Evolutionary conservation across 2,329 filamentous ascomycete genomes (phyloP), one percentile per base, ranked within the genome.

Genomic region (Nemania bipapillata): DNA sequence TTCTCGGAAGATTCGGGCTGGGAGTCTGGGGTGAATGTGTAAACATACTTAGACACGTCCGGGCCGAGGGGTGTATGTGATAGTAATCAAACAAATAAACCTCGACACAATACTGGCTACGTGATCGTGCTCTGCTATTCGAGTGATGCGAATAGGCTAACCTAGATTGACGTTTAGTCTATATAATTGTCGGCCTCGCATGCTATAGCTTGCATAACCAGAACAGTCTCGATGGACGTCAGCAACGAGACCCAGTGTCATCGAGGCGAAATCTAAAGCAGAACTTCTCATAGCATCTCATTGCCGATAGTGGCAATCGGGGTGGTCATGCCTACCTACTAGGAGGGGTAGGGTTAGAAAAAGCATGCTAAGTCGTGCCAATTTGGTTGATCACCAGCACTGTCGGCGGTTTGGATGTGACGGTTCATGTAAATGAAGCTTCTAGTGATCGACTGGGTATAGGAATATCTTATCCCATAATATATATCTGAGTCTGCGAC

Each of bases 51-150:
- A 42, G 15, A 50, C 37, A 42, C 32, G 32, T 50, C 42, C 15
- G n/a, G 42, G 20, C 54, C 37, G 61, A 59, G 63, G 50, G 63
- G 42, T 52, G 49, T 9, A 54, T 55, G 63, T n/a, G 63, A 69
- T 66, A 66, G 47, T 63, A 66, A 69, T 66, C 35, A 50, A 63
- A 52, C 42, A 42, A 47, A 47, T 55, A 9, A 66, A 50, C 26
- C 57, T 68, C 55, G 26, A 61, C 17, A 3, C 17, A 22, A 24
- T 12, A 5, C 40, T 45, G n/a, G 4, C 17, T 15, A 20, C 17
- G 24, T 26, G 15, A 52, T 52, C 12, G 28, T 35, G 28, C n/a
- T 8, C 15, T 54, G 50, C 50, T n/a, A 54, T 8, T 8, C 28
- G 24, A 50, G 45, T 45, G 4, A 45, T 4, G 11, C 40, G 30